Evolutionary conservation across 2,329 filamentous ascomycete genomes (phyloP).

Genomic region (Fusarium sp.): DNA sequence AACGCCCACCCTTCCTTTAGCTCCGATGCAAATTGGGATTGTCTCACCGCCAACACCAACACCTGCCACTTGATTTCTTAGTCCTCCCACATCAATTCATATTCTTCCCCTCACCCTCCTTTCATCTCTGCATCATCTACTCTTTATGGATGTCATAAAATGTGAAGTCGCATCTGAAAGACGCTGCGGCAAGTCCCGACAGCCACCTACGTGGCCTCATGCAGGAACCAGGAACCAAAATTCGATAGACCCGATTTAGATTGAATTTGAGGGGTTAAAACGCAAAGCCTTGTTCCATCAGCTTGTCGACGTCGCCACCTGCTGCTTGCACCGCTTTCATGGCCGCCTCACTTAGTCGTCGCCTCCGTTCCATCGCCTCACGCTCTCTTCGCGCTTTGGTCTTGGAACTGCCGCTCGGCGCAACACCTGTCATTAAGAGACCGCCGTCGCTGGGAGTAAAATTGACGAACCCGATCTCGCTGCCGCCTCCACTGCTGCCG

Average conservation of each 20-base stretch:
- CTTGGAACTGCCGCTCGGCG: conserved; percentile 89
- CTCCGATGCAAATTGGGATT: conserved; percentile 9
- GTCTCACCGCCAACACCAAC: conserved; percentile 28
- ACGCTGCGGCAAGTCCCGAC: conserved; percentile 1
- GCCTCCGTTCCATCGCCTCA: conserved; percentile 81
- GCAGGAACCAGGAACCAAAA: conserved; percentile 24
- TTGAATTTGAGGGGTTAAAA: conserved; percentile 43
- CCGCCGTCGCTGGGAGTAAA: conserved; percentile 83
- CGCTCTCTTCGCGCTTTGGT: conserved; percentile 93
- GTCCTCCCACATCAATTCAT: not conserved
- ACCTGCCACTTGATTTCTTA: conserved; percentile 8
- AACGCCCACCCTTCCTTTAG: conserved; percentile 13
- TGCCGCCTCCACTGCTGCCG: conserved; percentile 38
- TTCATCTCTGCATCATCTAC: not conserved
- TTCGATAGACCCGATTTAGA: not conserved
- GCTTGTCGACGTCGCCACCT: conserved; percentile 70
- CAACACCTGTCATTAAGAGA: conserved; percentile 87
- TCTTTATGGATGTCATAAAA: not conserved
- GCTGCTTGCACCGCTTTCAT: conserved; percentile 74
- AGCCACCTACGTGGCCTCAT: conserved; percentile 21
- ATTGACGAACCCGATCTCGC: conserved; percentile 78
- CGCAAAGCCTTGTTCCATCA: conserved; percentile 61
- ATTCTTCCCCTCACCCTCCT: not conserved
- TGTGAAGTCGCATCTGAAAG: not conserved
- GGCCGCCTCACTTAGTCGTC: conserved; percentile 73